Base-by-base conservation (phyloP, 164 flowering plant species). In the Cinnamomum chago region DNA sequence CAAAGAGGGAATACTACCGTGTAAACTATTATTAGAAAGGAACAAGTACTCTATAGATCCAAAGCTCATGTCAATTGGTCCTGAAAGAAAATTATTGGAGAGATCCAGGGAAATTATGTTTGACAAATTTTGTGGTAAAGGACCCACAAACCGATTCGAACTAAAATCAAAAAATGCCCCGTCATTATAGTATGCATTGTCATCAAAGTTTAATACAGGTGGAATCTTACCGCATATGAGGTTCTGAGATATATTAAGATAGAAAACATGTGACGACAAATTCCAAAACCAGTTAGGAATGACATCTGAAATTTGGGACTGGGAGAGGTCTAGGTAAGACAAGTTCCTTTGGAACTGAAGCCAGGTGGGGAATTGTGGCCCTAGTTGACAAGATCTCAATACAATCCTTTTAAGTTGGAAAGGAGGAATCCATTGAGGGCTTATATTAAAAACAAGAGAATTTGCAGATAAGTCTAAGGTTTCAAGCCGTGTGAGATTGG, bases 261-360 rank as follows among this genome's bases (percentile, higher is more conserved):
- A 52, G 58, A 20, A 11, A 52, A 52, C 17, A 20, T 52, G 15
- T 14, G 58, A 23, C 7, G 6, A 62, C 11, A 62, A 62, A n/a
- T 62, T 23, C 66, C 66, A 62, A 62, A 62, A 62, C 66, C 66
- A 62, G 27, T 18, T 5, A 62, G 66, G 66, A 3, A 62, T n/a
- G 23, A 18, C 66, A 62, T 62, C 28, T 62, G 24, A 62, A 23
- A 62, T 62, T n/a, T 10, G 27, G 11, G 66, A 17, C 23, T 62
- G 17, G 23, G 27, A 62, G 11, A 62, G 24, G 6, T 62, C 27
- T 23, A 62, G 25, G 3, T 11, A 0, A 3, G 18, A 18, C 3
- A 3, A n/a, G 66, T n/a, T n/a, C 66, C n/a, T 62, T 11, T 62
- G 66, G 23, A 23, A n/a, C 27, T 23, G 66, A 23, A 62, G 23